phyloP scores from a whole-genome alignment of 2,329 filamentous ascomycete species.

The Calonectria hawksworthii region DNA sequence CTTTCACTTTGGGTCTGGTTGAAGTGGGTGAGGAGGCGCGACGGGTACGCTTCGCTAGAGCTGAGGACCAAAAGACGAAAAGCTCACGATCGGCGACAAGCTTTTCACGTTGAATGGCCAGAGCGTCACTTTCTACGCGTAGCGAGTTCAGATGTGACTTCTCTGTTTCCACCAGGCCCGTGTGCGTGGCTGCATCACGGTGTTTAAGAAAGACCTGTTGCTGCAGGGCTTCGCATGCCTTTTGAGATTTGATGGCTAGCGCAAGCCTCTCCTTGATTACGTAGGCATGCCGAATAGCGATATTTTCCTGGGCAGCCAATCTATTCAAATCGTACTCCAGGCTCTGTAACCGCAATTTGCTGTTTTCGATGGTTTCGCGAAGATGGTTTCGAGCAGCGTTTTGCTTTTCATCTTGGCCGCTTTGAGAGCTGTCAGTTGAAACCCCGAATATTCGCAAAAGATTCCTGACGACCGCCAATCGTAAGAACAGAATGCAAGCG shows the following conservation, averaged over 20 bases:
- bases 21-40: slow-evolving; percentile 28
- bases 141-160: background rate
- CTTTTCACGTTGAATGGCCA: background rate
- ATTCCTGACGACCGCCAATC: background rate
- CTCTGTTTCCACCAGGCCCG: background rate
- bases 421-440: background rate
- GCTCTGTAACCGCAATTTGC: background rate
- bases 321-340: slow-evolving; percentile 4
- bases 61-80: slow-evolving; percentile 37
- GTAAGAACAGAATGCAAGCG: slow-evolving; percentile 1
- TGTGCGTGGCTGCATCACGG: slow-evolving; percentile 14
- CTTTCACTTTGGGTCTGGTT: background rate
- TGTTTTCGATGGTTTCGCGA: slow-evolving; percentile 8
- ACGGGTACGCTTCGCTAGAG: slow-evolving; percentile 27
- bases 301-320: background rate
- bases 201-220: slow-evolving; percentile 24
- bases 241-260: background rate
- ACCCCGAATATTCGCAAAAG: background rate
- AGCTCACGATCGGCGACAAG: slow-evolving; percentile 32
- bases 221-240: slow-evolving; percentile 10
- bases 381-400: slow-evolving; percentile 17
- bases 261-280: slow-evolving; percentile 6
- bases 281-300: background rate
- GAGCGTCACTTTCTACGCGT: background rate
- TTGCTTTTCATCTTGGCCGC: background rate